Conservation (phyloP, 441 rosid genomes). For the Erodium moschatum region DNA sequence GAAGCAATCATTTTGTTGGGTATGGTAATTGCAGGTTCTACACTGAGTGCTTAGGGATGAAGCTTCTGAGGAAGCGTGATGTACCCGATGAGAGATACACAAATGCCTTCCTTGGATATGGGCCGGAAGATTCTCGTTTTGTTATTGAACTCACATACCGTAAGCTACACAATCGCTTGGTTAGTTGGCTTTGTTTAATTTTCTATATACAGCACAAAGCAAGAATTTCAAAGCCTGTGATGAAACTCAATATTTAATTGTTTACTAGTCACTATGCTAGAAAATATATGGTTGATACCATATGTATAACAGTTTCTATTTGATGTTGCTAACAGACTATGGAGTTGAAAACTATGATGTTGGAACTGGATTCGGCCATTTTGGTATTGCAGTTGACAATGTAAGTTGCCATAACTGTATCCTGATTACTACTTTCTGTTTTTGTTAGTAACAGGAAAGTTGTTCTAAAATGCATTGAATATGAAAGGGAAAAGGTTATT, state of each 20-base stretch:
- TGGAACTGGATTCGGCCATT: constrained; percentile 84
- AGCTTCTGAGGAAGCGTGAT: constrained; percentile 57
- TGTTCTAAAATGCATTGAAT: too few relatives aligned
- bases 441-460: too few relatives aligned
- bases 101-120: constrained; percentile 69
- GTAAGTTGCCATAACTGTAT: constrained; percentile 36
- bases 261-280: not conserved
- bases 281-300: constrained; percentile 5
- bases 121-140: constrained; percentile 69
- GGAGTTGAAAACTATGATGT: constrained; percentile 83
- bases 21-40: constrained; percentile 40
- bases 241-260: not conserved
- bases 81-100: constrained; percentile 64
- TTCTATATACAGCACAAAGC: not conserved
- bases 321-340: constrained; percentile 40
- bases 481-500: too few relatives aligned
- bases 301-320: constrained; percentile 16
- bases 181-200: not conserved
- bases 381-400: constrained; percentile 78
- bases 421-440: not conserved
- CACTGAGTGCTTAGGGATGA: too few relatives aligned
- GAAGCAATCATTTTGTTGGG: not conserved
- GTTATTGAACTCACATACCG: constrained; percentile 60
- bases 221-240: not conserved
- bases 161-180: constrained; percentile 22